A percentile compares a stretch with the other conserved stretches of the same genome.
phyloP scores from a whole-genome alignment of 192 early-diverging fungal genomes.

The Coemansia sp. region DNA sequence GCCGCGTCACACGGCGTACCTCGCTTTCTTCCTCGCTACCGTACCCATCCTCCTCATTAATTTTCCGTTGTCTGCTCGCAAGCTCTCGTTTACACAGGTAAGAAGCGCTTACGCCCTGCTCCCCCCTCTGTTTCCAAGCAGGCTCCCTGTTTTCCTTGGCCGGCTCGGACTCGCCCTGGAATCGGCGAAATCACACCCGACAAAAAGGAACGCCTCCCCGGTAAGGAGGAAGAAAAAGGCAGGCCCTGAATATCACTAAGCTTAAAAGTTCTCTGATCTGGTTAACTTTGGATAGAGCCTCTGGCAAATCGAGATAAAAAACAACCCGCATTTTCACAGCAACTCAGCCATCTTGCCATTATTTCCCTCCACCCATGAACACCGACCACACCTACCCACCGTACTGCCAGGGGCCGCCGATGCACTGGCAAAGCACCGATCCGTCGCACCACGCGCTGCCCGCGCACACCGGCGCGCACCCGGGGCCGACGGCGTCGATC shows the following conservation, averaged over 20 bases:
- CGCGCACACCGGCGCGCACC: background rate
- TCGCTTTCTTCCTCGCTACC: background rate
- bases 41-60: background rate
- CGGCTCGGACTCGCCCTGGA: too few relatives aligned
- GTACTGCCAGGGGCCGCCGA: conserved; percentile 2
- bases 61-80: background rate
- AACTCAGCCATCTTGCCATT: too few relatives aligned
- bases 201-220: too few relatives aligned
- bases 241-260: too few relatives aligned
- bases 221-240: too few relatives aligned
- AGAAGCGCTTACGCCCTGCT: too few relatives aligned
- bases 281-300: too few relatives aligned
- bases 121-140: background rate
- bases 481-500: background rate
- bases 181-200: too few relatives aligned
- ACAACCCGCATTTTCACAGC: too few relatives aligned
- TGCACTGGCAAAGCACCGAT: conserved; percentile 4
- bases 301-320: too few relatives aligned
- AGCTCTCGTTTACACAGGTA: background rate
- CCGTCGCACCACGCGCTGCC: background rate
- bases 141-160: too few relatives aligned
- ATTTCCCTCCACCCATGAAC: conserved; percentile 1
- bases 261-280: too few relatives aligned
- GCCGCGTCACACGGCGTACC: background rate
- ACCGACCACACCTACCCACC: conserved; percentile 3